A percentile compares a stretch with the other conserved stretches of the same genome.
Conservation (phyloP, 2,329 filamentous ascomycete genomes). For the Rutstroemia sp. region DNA sequence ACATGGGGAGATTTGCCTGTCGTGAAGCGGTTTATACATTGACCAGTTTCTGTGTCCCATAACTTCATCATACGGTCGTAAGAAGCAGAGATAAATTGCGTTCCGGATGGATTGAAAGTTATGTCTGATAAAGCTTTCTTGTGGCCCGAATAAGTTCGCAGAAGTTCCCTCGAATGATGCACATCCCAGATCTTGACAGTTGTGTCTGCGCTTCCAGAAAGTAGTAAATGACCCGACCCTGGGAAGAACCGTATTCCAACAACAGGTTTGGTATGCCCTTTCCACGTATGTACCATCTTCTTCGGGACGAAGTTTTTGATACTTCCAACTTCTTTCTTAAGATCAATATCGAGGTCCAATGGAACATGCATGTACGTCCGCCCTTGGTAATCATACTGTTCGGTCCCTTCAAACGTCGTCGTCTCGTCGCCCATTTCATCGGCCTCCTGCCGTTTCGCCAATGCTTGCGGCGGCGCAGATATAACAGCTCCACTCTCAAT, state of each 20-base stretch:
- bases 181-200: conserved; percentile 94
- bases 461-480: conserved; percentile 46
- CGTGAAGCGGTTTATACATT: conserved; percentile 80
- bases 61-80: conserved; percentile 96
- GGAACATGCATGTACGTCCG: conserved; percentile 97
- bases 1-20: conserved; percentile 95
- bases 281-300: conserved; percentile 88
- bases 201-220: conserved; percentile 83
- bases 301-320: conserved; percentile 90
- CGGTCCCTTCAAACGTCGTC: conserved; percentile 75
- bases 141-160: conserved; percentile 89
- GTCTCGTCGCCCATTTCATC: conserved; percentile 65
- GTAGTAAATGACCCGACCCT: conserved; percentile 73
- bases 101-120: conserved; percentile 76
- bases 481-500: conserved; percentile 57
- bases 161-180: conserved; percentile 79
- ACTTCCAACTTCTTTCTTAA: conserved; percentile 73
- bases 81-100: conserved; percentile 80
- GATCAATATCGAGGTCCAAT: conserved; percentile 78
- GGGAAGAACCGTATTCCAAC: conserved; percentile 90
- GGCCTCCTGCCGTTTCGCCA: conserved; percentile 48
- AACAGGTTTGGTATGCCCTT: conserved; percentile 74
- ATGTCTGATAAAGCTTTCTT: conserved; percentile 84
- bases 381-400: conserved; percentile 87
- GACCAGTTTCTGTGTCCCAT: conserved; percentile 95